phyloP scores from a whole-genome alignment of 805 yeast species.

The Barnettozyma populi region DNA sequence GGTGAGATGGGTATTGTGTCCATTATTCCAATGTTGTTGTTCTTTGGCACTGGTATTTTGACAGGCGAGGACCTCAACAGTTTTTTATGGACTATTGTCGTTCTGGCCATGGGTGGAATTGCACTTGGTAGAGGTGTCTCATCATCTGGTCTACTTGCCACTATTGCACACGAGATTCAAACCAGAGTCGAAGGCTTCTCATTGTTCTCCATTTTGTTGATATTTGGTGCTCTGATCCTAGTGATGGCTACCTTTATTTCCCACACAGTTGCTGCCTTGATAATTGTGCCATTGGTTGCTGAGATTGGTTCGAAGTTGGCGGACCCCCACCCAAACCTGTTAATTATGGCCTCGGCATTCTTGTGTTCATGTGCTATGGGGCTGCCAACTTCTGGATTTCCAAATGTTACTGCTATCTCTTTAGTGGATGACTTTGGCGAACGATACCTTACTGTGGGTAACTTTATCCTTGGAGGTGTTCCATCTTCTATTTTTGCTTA shows the following conservation, averaged over 20 bases:
- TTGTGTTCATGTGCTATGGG: constrained; percentile 97
- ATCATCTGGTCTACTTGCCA: constrained; percentile 76
- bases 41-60: constrained; percentile 86
- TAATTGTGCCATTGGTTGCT: constrained; percentile 82
- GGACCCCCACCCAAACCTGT: constrained; percentile 78
- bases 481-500: constrained; percentile 81
- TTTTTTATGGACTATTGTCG: constrained; percentile 94
- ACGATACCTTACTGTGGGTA: constrained; percentile 80
- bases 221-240: constrained; percentile 78
- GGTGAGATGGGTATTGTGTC: constrained; percentile 99
- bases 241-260: constrained; percentile 92
- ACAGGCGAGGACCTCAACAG: constrained; percentile 90
- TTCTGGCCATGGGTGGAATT: constrained; percentile 96
- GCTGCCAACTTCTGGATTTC: constrained; percentile 94
- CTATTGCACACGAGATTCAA: constrained; percentile 71
- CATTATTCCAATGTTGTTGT: constrained; percentile 79
- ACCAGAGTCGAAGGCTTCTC: constrained; percentile 58
- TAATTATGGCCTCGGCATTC: constrained; percentile 59
- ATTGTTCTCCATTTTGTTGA: constrained; percentile 63
- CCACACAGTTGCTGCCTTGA: constrained; percentile 95
- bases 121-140: constrained; percentile 94
- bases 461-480: constrained; percentile 86
- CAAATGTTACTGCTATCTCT: constrained; percentile 95
- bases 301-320: constrained; percentile 75
- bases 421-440: constrained; percentile 90